phyloP scores from a whole-genome alignment of 1,139 yeast genomes.

The Lodderomyces elongisporus region DNA sequence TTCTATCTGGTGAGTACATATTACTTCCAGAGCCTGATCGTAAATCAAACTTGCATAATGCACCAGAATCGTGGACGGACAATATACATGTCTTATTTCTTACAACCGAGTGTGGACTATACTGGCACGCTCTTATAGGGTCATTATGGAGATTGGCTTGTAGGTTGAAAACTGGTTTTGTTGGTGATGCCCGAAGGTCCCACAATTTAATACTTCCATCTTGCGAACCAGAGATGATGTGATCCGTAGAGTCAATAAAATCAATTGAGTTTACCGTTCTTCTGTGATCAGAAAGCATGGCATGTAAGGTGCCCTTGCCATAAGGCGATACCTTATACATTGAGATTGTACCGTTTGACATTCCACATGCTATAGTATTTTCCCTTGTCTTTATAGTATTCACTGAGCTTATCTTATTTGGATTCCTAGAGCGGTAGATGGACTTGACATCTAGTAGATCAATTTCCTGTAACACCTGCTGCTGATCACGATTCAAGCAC shows the following conservation, averaged over 20 bases:
- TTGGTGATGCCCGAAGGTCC: slow-evolving; percentile 64
- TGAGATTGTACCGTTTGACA: slow-evolving; percentile 35
- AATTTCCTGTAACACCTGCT: slow-evolving; percentile 33
- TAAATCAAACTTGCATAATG: slow-evolving; percentile 78
- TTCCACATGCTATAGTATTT: slow-evolving; percentile 40
- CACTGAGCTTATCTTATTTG: slow-evolving; percentile 36
- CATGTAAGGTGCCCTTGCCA: slow-evolving; percentile 37
- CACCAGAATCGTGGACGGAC: slow-evolving; percentile 86
- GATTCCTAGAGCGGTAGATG: slow-evolving; percentile 36
- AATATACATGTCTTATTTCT: slow-evolving; percentile 32
- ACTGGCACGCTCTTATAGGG: slow-evolving; percentile 59
- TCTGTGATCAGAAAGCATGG: slow-evolving; percentile 63
- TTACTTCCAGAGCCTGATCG: slow-evolving; percentile 28
- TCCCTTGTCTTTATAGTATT: slow-evolving; percentile 35
- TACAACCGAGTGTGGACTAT: slow-evolving; percentile 44
- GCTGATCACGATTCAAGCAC: slow-evolving; percentile 38
- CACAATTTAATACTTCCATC: slow-evolving; percentile 86
- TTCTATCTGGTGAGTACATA: slow-evolving; percentile 48
- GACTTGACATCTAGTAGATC: slow-evolving; percentile 44
- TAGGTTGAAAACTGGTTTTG: slow-evolving; percentile 43
- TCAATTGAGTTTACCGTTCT: slow-evolving; percentile 80
- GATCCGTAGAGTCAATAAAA: slow-evolving; percentile 52
- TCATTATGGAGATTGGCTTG: slow-evolving; percentile 53
- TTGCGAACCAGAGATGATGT: slow-evolving; percentile 79
- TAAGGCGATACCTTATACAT: slow-evolving; percentile 29